phyloP scores from a whole-genome alignment of 2,329 filamentous ascomycete genomes.

The Aphanoascus verrucosus region DNA sequence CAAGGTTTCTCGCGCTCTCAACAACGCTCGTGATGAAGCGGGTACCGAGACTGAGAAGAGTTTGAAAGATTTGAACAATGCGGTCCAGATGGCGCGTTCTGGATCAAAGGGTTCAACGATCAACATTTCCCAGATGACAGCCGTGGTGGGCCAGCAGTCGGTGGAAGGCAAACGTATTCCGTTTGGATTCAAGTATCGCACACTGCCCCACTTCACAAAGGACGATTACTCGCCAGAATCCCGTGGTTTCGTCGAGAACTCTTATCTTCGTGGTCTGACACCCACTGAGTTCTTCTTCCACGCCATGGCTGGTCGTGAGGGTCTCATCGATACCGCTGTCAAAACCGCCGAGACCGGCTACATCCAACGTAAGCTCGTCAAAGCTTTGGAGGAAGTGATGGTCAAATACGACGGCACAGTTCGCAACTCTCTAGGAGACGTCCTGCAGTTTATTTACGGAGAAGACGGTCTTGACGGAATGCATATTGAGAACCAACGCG shows the following conservation, averaged over 20 bases:
- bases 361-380: conserved; percentile 95
- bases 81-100: conserved; percentile 88
- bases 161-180: conserved; percentile 98
- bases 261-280: conserved; percentile 88
- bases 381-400: conserved; percentile 94
- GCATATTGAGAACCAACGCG: conserved; percentile 82
- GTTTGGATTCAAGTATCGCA: conserved; percentile 97
- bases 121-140: conserved; percentile 99
- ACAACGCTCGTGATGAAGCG: conserved; percentile 91
- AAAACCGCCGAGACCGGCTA: conserved; percentile 99
- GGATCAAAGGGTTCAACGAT: conserved; percentile 98
- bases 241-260: conserved; percentile 96
- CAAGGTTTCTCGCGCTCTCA: conserved; percentile 87
- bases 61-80: conserved; percentile 92
- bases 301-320: conserved; percentile 99
- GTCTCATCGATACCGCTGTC: conserved; percentile 98
- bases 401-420: conserved; percentile 97
- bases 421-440: conserved; percentile 89
- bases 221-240: conserved; percentile 97
- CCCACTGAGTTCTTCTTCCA: conserved; percentile 99
- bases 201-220: conserved; percentile 95
- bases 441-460: conserved; percentile 94
- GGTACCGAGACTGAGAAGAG: conserved; percentile 85
- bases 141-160: conserved; percentile 93
- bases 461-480: conserved; percentile 93